A percentile compares a stretch with the other conserved stretches of the same genome.
Evolutionary conservation across 768 basidiomycete genomes (phyloP).

Genomic region (Lentinula sp.): DNA sequence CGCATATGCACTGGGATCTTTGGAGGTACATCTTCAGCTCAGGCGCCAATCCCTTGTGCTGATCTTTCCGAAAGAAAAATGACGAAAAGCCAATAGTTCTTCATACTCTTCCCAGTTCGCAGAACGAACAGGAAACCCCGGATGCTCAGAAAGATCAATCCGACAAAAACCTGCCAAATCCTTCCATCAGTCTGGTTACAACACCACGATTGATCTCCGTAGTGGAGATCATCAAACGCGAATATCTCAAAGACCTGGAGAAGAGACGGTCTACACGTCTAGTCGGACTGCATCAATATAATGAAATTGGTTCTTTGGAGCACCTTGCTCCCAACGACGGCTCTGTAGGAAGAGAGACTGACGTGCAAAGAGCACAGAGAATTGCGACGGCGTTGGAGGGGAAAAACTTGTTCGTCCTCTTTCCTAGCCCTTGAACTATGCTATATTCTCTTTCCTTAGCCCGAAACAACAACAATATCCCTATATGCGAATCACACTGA

Average conservation of each 20-base stretch:
- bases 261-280: slow-evolving; percentile 30
- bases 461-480: slow-evolving; percentile 50
- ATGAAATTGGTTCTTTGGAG: slow-evolving; percentile 57
- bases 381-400: slow-evolving; percentile 47
- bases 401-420: slow-evolving; percentile 24
- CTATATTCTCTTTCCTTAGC: slow-evolving; percentile 23
- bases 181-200: slow-evolving; percentile 28
- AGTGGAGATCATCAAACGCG: slow-evolving; percentile 80
- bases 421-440: not conserved
- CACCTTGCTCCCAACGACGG: slow-evolving; percentile 20
- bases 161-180: slow-evolving; percentile 14
- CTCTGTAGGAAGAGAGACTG: slow-evolving; percentile 11
- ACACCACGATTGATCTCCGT: slow-evolving; percentile 69
- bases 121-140: slow-evolving; percentile 1
- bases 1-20: slow-evolving; percentile 43
- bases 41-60: not conserved
- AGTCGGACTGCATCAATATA: slow-evolving; percentile 71
- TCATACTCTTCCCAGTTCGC: slow-evolving; percentile 49
- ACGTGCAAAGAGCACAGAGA: slow-evolving; percentile 27
- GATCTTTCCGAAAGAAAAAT: slow-evolving; percentile 30
- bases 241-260: slow-evolving; percentile 55
- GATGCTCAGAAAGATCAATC: slow-evolving; percentile 5
- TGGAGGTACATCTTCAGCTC: slow-evolving; percentile 36
- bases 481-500: slow-evolving; percentile 68
- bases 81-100: slow-evolving; percentile 44